A percentile compares a stretch with the other conserved stretches of the same genome.
Evolutionary conservation across 495 filamentous ascomycete species (phyloP).

Genomic region (Pseudevernia furfuracea): DNA sequence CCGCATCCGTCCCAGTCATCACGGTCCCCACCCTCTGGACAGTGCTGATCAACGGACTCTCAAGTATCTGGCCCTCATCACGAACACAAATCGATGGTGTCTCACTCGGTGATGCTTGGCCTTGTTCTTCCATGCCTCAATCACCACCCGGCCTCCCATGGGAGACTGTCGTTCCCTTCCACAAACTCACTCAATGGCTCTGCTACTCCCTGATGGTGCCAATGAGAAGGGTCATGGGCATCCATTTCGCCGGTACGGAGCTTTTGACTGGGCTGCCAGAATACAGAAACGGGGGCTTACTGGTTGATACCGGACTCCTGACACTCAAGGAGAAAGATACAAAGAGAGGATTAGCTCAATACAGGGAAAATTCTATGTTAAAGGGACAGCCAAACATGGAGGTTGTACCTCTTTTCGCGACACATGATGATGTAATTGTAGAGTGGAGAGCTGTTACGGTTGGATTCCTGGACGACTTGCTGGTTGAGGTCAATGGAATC

Average conservation of each 20-base stretch:
- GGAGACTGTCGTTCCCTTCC: constrained; percentile 88
- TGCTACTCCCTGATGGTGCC: constrained; percentile 67
- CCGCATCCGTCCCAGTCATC: constrained; percentile 78
- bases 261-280: constrained; percentile 61
- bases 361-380: constrained; percentile 61
- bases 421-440: constrained; percentile 61
- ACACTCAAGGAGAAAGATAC: constrained; percentile 52
- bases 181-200: constrained; percentile 71
- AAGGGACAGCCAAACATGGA: constrained; percentile 67
- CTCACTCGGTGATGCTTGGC: constrained; percentile 91
- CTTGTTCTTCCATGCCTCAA: constrained; percentile 69
- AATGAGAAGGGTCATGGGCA: constrained; percentile 55
- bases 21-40: constrained; percentile 88
- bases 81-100: constrained; percentile 83
- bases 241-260: constrained; percentile 56
- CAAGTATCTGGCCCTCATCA: constrained; percentile 81
- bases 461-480: constrained; percentile 57
- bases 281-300: constrained; percentile 61
- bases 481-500: constrained; percentile 53
- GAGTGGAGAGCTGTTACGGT: constrained; percentile 64
- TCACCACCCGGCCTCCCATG: constrained; percentile 67
- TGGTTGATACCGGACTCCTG: constrained; percentile 59
- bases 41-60: constrained; percentile 79
- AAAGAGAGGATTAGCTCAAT: constrained; percentile 59
- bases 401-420: constrained; percentile 56